These are phyloP conservation scores for Deinandra increscens DNA, from an alignment of 129 eudicot genomes.

Conservation along the genomic window DNA sequence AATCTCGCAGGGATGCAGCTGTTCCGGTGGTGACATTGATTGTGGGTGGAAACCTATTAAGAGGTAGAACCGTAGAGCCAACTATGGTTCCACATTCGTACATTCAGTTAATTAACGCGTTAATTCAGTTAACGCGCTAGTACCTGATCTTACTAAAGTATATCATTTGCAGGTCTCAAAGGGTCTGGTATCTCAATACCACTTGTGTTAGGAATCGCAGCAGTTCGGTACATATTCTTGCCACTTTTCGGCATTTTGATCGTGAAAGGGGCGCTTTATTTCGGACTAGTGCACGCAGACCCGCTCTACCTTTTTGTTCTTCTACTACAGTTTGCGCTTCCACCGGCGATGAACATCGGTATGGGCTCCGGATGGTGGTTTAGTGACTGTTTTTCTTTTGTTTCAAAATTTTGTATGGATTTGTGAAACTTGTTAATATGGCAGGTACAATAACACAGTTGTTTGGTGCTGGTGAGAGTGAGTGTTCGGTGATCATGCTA, in stretches of 20 bases:
- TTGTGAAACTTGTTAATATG: background rate
- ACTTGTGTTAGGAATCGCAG: slow-evolving; percentile 47
- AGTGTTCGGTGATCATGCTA: slow-evolving; percentile 62
- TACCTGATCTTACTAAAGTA: too few relatives aligned
- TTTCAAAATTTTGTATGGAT: background rate
- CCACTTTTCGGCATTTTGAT: slow-evolving; percentile 62
- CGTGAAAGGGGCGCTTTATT: slow-evolving; percentile 47
- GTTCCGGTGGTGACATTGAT: slow-evolving; percentile 68
- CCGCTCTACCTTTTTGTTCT: slow-evolving; percentile 67
- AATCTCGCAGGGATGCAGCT: slow-evolving; percentile 59
- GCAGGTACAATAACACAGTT: slow-evolving; percentile 51
- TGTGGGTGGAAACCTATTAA: slow-evolving; percentile 81
- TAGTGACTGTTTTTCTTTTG: background rate
- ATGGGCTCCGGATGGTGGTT: background rate
- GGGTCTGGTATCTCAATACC: slow-evolving; percentile 49
- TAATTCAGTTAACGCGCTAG: too few relatives aligned
- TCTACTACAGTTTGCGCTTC: slow-evolving; percentile 67
- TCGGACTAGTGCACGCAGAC: slow-evolving; percentile 50
- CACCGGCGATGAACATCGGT: slow-evolving; percentile 94
- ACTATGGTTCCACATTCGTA: slow-evolving; percentile 8
- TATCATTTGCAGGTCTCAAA: slow-evolving; percentile 48
- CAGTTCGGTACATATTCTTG: slow-evolving; percentile 49
- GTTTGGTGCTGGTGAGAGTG: slow-evolving; percentile 57
- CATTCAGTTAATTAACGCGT: background rate
- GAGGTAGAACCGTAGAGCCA: too few relatives aligned